Evolutionary conservation across 2,329 filamentous ascomycete species (phyloP), one percentile per base, ranked within the genome.

Genomic region (Aspergillus fructus): DNA sequence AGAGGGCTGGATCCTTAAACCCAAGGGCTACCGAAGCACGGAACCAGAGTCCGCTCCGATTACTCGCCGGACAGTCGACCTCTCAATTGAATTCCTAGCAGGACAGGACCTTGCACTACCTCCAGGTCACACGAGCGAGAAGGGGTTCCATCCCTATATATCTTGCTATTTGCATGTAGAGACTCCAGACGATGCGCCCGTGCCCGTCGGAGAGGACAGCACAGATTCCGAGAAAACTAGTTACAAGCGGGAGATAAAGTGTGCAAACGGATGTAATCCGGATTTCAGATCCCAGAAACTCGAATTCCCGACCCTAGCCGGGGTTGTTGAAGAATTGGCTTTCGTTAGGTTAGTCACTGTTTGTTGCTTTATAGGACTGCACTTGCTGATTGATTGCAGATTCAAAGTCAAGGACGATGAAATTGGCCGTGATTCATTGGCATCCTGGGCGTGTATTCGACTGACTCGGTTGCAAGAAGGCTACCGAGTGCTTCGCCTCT

Each of bases 391-490:
- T 2, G 11, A 11, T 49, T 30, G 41, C 55, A 87, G 85, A 64
- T 90, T 97, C 79, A 91, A 96, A 66, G 81, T 97, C 64, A 89
- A 92, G 73, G 91, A 97, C 71, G 89, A 96, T 64, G 89, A 93
- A 73, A 84, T 93, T 63, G 86, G 88, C 4, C 83, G 83, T 61
- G 92, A 97, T 68, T 84, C 89, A 58, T 74, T 96, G 56, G 88
- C 91, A 11, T 91, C 89, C 3, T 97, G 94, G 94, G 87, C 90
- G 2, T 96, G 92, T 68, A 87, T 96, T 65, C 83, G 92, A 40
- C 83, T 97, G 21, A 92, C 97, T 74, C 83, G 92, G 7, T 74
- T 97, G 58, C 85, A 85, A 59, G 78, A 83, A 34, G 93, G 94
- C 1, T 89, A 90, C 64, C 82, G 92, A 11, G 86, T 96, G 63